These are phyloP conservation scores for Trametes pubescens DNA, from an alignment of 1,284 basidiomycete genomes.

Conservation along the genomic window DNA sequence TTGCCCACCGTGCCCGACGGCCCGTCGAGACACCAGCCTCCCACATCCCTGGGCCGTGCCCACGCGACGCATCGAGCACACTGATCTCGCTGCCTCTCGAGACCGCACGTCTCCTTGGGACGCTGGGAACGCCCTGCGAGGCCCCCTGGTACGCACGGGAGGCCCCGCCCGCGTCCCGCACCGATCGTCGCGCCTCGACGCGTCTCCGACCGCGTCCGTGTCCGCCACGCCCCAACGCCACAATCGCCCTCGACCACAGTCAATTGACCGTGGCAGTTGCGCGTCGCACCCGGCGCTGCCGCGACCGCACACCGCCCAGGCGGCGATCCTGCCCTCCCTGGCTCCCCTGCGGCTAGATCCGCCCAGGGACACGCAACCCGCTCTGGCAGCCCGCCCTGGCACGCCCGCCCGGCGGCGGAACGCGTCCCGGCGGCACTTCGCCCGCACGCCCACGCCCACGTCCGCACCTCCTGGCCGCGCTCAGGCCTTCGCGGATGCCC, in stretches of 20 bases:
- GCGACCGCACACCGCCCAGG: not conserved
- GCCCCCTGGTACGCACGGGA: not conserved
- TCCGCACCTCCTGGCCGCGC: not conserved
- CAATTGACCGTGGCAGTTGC: not conserved
- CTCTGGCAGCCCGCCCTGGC: slow-evolving; percentile 6
- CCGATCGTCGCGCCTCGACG: slow-evolving; percentile 10
- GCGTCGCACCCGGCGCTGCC: not conserved
- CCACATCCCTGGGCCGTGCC: slow-evolving; percentile 3
- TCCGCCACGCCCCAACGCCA: not conserved
- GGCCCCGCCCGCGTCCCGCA: slow-evolving; percentile 1
- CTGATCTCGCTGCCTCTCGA: not conserved
- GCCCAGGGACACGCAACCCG: slow-evolving; percentile 6
- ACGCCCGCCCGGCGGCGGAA: slow-evolving; percentile 1
- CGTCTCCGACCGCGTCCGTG: not conserved
- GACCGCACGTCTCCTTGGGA: slow-evolving; percentile 6
- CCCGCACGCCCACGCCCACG: slow-evolving; percentile 4
- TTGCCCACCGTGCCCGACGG: not conserved
- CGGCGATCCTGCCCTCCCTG: not conserved
- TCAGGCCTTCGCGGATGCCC: too few relatives aligned
- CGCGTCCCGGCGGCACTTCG: not conserved
- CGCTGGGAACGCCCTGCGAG: slow-evolving; percentile 8
- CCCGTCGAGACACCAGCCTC: not conserved
- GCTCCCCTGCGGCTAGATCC: slow-evolving; percentile 17
- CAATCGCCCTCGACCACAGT: not conserved
- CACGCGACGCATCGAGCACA: slow-evolving; percentile 15